Evolutionary conservation across 1,284 basidiomycete genomes (phyloP), one percentile per base, ranked within the genome.

Genomic region (Fomitopsis palustris): DNA sequence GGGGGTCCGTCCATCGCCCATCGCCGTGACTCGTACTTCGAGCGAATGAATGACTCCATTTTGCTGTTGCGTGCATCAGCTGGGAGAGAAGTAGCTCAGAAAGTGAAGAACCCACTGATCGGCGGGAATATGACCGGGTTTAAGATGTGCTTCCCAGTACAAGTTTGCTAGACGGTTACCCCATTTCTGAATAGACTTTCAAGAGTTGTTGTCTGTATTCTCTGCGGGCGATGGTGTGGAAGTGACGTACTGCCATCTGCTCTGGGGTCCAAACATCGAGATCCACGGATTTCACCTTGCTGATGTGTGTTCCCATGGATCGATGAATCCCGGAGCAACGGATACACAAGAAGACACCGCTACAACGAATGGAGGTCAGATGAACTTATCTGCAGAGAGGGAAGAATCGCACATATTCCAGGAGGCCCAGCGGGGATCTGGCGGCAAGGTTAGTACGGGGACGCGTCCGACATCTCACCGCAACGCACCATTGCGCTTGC

Each of bases 321-420:
- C 97, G 90, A 75, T 99, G 96, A 60, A 98, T 93, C 35, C 96
- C 96, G n/a, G 95, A 98, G 77, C 96, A 99, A 61, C 96, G 86
- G 67, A 99, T 98, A 73, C 96, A 99, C 41, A 98, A 79, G 72
- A 93, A 97, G 3, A 95, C 91, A 33, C 95, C 95, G 31, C 93
- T 94, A 65, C 37, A 64, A 19, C 55, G 68, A 54, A 14, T 1
- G 7, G 21, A 8, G 5, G 25, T 47, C 25, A 29, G 27, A n/a
- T 17, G 4, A 47, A 25, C 25, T 29, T 0, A 8, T 33, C 27
- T 47, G 25, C 7, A 27, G 35, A 25, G 29, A 59, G 51, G 2
- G 39, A n/a, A 35, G 58, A 62, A 56, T 72, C 87, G 68, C 72
- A 95, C 87, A 98, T 75, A 73, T 98, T 99, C 93, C 96, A 98